A percentile compares a stretch with the other conserved stretches of the same genome.
phyloP scores from a whole-genome alignment of 352 stramenopile species.

The Globisporangium cylindrosporum region DNA sequence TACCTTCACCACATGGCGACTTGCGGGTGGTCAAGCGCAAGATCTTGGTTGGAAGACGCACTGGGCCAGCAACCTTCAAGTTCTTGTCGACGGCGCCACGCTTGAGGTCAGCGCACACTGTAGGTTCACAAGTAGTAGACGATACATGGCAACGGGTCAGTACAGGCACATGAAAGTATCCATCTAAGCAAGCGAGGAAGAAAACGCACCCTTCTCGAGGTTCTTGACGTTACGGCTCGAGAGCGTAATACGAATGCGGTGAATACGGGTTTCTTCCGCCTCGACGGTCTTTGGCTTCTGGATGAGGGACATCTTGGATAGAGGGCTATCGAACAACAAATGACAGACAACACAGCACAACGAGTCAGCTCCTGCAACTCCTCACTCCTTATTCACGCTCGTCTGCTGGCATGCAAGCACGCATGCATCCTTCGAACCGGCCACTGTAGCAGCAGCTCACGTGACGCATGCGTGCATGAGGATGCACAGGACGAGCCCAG shows the following conservation, averaged over 20 bases:
- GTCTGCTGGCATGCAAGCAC: background rate
- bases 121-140: background rate
- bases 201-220: constrained; percentile 93
- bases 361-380: background rate
- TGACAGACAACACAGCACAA: background rate
- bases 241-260: constrained; percentile 99
- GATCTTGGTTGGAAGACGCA: constrained; percentile 99
- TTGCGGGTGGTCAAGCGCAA: constrained; percentile 98
- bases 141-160: background rate
- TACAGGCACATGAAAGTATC: background rate
- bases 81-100: constrained; percentile 97
- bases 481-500: background rate
- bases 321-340: constrained; percentile 46
- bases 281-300: constrained; percentile 88
- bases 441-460: background rate
- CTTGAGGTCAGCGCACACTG: constrained; percentile 98
- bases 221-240: constrained; percentile 99
- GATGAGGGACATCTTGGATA: constrained; percentile 88
- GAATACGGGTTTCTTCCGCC: constrained; percentile 84
- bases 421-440: background rate
- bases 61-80: constrained; percentile 97
- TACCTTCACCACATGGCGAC: constrained; percentile 97
- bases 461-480: background rate
- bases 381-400: background rate
- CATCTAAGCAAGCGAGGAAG: background rate